These are phyloP conservation scores for Nectriaceae sp. DNA, from an alignment of 2,329 filamentous ascomycete species.

Conservation along the genomic window DNA sequence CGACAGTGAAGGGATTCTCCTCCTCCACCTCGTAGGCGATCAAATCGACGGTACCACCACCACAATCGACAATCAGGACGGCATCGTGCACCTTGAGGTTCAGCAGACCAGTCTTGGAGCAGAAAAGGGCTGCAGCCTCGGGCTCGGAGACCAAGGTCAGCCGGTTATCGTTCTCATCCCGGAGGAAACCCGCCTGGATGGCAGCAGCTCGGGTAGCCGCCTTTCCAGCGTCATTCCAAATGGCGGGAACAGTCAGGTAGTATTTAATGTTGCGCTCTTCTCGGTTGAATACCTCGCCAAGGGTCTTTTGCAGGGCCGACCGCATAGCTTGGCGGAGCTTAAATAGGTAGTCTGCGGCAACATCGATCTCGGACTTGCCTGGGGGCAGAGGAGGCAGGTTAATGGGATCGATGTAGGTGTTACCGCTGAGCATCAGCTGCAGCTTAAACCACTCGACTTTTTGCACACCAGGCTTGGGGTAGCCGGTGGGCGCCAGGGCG, in stretches of 20 bases:
- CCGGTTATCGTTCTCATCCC: conserved; percentile 96
- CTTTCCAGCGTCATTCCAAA: conserved; percentile 99
- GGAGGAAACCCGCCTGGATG: conserved; percentile 94
- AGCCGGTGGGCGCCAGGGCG: conserved; percentile 92
- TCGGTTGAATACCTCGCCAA: conserved; percentile 96
- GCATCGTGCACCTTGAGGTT: conserved; percentile 98
- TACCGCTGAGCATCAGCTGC: conserved; percentile 96
- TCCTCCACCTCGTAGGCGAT: conserved; percentile 99
- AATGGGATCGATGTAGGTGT: conserved; percentile 99
- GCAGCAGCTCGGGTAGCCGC: conserved; percentile 93
- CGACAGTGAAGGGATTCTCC: conserved; percentile 94
- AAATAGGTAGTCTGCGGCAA: conserved; percentile 98
- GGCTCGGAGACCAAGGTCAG: conserved; percentile 94
- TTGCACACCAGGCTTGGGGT: conserved; percentile 95
- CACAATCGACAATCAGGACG: conserved; percentile 97
- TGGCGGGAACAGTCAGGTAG: conserved; percentile 97
- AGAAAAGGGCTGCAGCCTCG: conserved; percentile 96
- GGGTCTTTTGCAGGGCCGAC: conserved; percentile 89
- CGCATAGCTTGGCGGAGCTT: conserved; percentile 97
- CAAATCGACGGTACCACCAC: conserved; percentile 97
- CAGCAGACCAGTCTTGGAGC: conserved; percentile 91
- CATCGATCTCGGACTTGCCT: conserved; percentile 98
- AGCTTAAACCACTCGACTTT: conserved; percentile 99
- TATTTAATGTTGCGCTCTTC: conserved; percentile 98
- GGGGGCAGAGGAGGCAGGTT: conserved; percentile 96